Conservation (phyloP, 2,329 filamentous ascomycete species). For the Westerdykella aurantiaca region DNA sequence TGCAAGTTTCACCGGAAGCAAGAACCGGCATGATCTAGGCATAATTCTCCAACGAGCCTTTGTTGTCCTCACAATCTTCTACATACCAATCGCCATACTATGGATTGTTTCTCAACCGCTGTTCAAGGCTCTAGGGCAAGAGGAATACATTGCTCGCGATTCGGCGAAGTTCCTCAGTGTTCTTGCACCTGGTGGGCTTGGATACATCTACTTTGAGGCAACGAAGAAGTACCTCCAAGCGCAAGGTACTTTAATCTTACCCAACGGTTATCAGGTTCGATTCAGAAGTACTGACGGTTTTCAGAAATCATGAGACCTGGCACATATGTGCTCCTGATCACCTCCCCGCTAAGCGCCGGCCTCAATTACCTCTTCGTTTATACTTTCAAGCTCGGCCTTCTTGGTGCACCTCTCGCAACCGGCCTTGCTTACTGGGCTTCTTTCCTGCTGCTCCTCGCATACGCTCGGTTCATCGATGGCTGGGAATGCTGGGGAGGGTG, state of each 20-base stretch:
- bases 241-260: slow-evolving; percentile 41
- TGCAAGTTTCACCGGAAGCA: slow-evolving; percentile 73
- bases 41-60: slow-evolving; percentile 72
- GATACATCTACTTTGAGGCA: slow-evolving; percentile 81
- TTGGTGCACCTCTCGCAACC: slow-evolving; percentile 76
- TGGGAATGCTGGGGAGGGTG: slow-evolving; percentile 76
- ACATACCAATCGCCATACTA: slow-evolving; percentile 63
- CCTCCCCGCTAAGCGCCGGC: slow-evolving; percentile 54
- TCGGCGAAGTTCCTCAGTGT: slow-evolving; percentile 67
- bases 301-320: slow-evolving; percentile 58
- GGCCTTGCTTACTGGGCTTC: slow-evolving; percentile 83
- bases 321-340: slow-evolving; percentile 58
- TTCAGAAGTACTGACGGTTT: background rate
- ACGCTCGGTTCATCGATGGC: slow-evolving; percentile 64
- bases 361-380: slow-evolving; percentile 68
- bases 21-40: slow-evolving; percentile 71
- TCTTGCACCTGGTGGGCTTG: slow-evolving; percentile 73
- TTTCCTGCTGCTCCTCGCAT: slow-evolving; percentile 68
- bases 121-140: slow-evolving; percentile 70
- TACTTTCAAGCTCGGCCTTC: slow-evolving; percentile 61
- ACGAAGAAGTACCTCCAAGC: slow-evolving; percentile 60
- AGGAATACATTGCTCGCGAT: slow-evolving; percentile 68
- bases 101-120: slow-evolving; percentile 72
- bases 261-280: background rate
- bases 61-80: slow-evolving; percentile 65